Conservation (phyloP, 352 stramenopile species). For the Phytophthora hybrid region DNA sequence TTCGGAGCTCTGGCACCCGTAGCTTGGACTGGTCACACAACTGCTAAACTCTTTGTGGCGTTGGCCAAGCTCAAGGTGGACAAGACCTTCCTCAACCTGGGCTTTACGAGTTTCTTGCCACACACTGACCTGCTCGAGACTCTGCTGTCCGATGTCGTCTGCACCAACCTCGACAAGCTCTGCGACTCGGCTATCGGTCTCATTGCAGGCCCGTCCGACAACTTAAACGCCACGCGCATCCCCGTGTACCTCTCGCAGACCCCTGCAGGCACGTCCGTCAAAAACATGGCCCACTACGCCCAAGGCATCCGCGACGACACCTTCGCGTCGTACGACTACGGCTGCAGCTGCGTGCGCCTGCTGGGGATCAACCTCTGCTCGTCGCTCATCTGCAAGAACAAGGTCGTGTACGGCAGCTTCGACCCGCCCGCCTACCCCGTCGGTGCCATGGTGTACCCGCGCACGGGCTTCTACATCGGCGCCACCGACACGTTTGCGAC, state of each 20-base stretch:
- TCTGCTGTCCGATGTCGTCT: conserved; percentile 41
- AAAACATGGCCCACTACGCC: conserved; percentile 54
- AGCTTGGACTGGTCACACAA: conserved; percentile 39
- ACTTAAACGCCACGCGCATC: conserved; percentile 56
- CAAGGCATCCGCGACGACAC: conserved; percentile 59
- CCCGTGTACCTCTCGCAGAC: conserved; percentile 70
- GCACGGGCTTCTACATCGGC: conserved; percentile 45
- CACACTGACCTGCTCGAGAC: conserved; percentile 25
- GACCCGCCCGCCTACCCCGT: conserved; percentile 40
- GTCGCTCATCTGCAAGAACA: conserved; percentile 55
- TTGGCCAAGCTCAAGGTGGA: conserved; percentile 53
- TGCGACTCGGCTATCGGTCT: conserved; percentile 53
- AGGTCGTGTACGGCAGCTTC: conserved; percentile 48
- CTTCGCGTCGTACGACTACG: conserved; percentile 60
- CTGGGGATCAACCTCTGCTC: conserved; percentile 49
- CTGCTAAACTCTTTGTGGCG: conserved; percentile 37
- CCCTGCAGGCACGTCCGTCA: conserved; percentile 56
- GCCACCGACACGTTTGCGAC: conserved; percentile 45
- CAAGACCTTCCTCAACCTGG: conserved; percentile 29
- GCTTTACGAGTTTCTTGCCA: conserved; percentile 48
- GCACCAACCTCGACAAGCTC: conserved; percentile 46
- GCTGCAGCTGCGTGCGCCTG: conserved; percentile 45
- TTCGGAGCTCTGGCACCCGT: conserved; percentile 59
- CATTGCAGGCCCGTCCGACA: conserved; percentile 46
- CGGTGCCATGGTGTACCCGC: conserved; percentile 35